Percentiles rank a stretch among this genome's conserved stretches.
Evolutionary conservation across 148 eudicot species (phyloP).

Genomic region (Agrostemma githago): DNA sequence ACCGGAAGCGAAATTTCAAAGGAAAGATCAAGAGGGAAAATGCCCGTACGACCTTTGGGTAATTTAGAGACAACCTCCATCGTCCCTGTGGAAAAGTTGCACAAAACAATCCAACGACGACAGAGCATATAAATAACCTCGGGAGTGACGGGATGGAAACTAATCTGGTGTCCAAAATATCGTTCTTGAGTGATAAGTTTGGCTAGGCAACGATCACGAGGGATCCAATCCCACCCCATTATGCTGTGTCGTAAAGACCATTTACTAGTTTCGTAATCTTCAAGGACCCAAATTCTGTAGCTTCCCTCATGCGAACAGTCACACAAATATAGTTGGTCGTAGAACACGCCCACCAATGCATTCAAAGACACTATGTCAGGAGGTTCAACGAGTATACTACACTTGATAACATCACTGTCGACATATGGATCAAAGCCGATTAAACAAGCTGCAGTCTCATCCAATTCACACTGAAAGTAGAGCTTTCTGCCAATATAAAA

Average conservation of each 20-base stretch:
- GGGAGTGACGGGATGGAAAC: not conserved
- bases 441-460: no score
- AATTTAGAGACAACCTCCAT: not conserved
- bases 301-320: not conserved
- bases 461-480: not conserved
- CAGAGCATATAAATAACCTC: slow-evolving; percentile 1
- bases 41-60: not conserved
- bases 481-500: not conserved
- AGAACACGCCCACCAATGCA: not conserved
- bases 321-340: not conserved
- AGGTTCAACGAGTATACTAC: not conserved
- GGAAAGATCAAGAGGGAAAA: not conserved
- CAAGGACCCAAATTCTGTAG: not conserved
- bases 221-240: not conserved
- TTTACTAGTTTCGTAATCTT: not conserved
- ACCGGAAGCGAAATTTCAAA: not conserved
- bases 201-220: not conserved
- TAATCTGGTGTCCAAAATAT: not conserved
- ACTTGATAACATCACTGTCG: not conserved
- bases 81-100: not conserved
- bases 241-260: not conserved
- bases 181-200: not conserved
- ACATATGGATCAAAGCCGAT: slow-evolving; percentile 1
- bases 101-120: not conserved
- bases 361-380: not conserved